Evolutionary conservation across 83 land plant genomes (phyloP).

Genomic region (Isoetes engelmannii): DNA sequence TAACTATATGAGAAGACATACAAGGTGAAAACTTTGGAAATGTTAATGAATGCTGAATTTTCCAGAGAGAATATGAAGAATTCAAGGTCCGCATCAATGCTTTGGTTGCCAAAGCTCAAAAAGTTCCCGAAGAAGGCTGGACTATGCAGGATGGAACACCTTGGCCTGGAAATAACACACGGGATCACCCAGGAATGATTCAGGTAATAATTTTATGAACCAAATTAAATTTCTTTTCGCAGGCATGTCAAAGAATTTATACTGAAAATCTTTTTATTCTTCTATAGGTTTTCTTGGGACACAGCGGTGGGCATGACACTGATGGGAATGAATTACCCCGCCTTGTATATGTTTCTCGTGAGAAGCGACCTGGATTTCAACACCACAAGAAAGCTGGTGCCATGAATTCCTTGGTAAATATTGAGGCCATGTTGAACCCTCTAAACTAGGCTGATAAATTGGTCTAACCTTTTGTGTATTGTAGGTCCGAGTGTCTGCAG

Average conservation of each 20-base stretch:
- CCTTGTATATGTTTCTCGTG: conserved; percentile 79
- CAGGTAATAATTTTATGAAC: conserved; percentile 12
- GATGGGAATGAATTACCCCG: conserved; percentile 82
- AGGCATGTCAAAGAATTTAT: neutral
- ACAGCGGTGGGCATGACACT: conserved; percentile 69
- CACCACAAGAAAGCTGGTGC: conserved; percentile 93
- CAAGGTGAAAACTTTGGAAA: neutral
- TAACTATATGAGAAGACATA: neutral
- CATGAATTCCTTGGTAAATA: conserved; percentile 71
- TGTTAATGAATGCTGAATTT: conserved; percentile 1
- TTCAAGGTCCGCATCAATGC: conserved; percentile 25
- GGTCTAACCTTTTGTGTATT: neutral
- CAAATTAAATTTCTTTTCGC: neutral
- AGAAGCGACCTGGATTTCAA: conserved; percentile 75
- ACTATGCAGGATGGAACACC: conserved; percentile 30
- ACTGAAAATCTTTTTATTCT: neutral
- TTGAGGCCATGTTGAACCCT: neutral
- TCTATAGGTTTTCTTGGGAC: conserved; percentile 69
- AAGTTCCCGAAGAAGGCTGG: conserved; percentile 27
- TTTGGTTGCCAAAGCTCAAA: conserved; percentile 25
- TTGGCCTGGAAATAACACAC: conserved; percentile 28
- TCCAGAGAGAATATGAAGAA: conserved; percentile 29
- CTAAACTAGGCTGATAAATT: too few relatives aligned
- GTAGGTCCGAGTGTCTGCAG: conserved; percentile 87
- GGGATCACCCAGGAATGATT: conserved; percentile 29